phyloP scores from a whole-genome alignment of 2,329 filamentous ascomycete genomes.

The Stagonosporopsis vannaccii region DNA sequence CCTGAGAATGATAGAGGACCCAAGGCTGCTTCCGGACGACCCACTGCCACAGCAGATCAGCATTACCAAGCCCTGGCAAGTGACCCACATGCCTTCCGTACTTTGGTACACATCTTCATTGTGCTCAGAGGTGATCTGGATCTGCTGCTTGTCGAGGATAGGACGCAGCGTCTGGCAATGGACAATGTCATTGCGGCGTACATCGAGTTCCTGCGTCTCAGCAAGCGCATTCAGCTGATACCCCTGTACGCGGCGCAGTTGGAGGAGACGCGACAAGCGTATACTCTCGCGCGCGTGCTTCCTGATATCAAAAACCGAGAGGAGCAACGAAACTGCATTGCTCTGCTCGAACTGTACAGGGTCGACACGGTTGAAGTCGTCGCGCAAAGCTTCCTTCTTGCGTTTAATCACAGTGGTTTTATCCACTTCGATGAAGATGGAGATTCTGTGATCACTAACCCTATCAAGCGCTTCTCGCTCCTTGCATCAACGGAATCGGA shows the following conservation, averaged over 20 bases:
- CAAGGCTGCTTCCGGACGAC: constrained; percentile 28
- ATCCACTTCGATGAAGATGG: constrained; percentile 33
- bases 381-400: constrained; percentile 67
- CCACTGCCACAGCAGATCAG: constrained; percentile 31
- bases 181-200: constrained; percentile 84
- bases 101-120: constrained; percentile 64
- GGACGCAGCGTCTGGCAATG: constrained; percentile 52
- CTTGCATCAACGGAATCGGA: constrained; percentile 56
- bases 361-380: constrained; percentile 78
- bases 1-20: constrained; percentile 24
- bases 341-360: constrained; percentile 75
- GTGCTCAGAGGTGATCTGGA: constrained; percentile 63
- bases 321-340: constrained; percentile 72
- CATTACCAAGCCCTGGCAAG: constrained; percentile 45
- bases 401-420: constrained; percentile 34
- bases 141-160: constrained; percentile 19
- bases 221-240: constrained; percentile 77
- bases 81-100: constrained; percentile 54
- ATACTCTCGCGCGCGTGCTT: constrained; percentile 77
- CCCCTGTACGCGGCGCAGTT: constrained; percentile 89
- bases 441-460: constrained; percentile 31
- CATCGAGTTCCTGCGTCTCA: constrained; percentile 77
- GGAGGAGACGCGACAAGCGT: constrained; percentile 67
- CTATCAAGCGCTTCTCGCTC: constrained; percentile 51
- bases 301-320: constrained; percentile 72